Evolutionary conservation across 1,284 basidiomycete species (phyloP).

Genomic region (Apiotrichum domesticum): DNA sequence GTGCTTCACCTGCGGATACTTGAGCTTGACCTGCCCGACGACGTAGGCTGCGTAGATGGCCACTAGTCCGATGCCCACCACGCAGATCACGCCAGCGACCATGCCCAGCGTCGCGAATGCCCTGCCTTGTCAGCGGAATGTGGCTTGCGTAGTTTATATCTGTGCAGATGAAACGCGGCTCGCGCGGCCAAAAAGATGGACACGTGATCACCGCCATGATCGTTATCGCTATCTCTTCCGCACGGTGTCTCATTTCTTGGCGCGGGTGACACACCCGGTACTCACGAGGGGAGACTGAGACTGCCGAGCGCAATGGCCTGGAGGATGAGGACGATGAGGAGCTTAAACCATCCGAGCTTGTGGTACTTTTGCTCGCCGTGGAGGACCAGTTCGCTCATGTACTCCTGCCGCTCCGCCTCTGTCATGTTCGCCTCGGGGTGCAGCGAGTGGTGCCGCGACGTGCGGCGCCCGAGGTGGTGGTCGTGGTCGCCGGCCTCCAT

Average conservation of each 20-base stretch:
- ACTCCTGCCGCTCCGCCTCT: conserved; percentile 12
- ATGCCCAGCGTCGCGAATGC: conserved; percentile 14
- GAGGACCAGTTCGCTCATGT: conserved; percentile 2
- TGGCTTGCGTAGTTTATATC: no score
- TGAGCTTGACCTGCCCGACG: conserved; percentile 17
- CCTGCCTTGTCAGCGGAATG: background rate
- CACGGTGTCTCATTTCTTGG: no score
- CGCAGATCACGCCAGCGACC: conserved; percentile 9
- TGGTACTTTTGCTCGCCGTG: conserved; percentile 14
- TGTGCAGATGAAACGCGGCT: no score
- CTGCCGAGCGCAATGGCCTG: conserved; percentile 12
- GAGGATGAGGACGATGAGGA: conserved; percentile 12
- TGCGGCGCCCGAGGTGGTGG: no score
- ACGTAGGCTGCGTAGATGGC: conserved; percentile 15
- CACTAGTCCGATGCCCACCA: conserved; percentile 7
- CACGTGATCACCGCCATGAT: no score
- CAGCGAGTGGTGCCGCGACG: no score
- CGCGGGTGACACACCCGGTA: background rate
- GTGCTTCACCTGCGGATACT: conserved; percentile 15
- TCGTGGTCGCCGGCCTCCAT: no score
- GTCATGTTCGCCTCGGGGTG: conserved; percentile 5
- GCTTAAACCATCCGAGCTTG: conserved; percentile 16
- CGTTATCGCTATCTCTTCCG: no score
- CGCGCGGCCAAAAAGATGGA: no score
- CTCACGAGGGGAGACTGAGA: conserved; percentile 14